Conservation (phyloP, 2,329 filamentous ascomycete species). For the Diplocarpon rosae region DNA sequence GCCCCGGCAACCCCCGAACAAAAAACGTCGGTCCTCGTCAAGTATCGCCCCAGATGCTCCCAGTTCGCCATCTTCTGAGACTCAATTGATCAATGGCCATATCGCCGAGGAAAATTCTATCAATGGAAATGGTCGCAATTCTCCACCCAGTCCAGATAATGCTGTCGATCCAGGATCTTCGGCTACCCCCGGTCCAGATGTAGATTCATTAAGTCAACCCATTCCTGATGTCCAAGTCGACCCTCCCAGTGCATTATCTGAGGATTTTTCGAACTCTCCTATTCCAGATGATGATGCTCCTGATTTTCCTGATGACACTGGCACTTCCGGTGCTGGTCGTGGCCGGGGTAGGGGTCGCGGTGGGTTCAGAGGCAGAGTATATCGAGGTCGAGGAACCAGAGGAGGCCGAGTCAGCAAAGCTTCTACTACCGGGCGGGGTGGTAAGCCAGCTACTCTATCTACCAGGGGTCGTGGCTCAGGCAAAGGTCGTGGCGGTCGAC, state of each 20-base stretch:
- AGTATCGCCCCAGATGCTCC: background rate
- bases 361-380: slow-evolving; percentile 8
- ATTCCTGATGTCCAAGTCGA: slow-evolving; percentile 8
- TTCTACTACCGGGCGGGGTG: slow-evolving; percentile 6
- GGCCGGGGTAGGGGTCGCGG: slow-evolving; percentile 17
- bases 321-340: slow-evolving; percentile 13
- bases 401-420: slow-evolving; percentile 7
- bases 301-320: slow-evolving; percentile 1
- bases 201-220: slow-evolving; percentile 1
- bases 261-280: background rate
- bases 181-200: slow-evolving; percentile 3
- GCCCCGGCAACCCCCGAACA: slow-evolving; percentile 10
- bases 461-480: slow-evolving; percentile 12
- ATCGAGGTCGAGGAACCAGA: slow-evolving; percentile 13
- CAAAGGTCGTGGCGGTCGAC: slow-evolving; percentile 15
- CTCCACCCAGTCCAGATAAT: background rate
- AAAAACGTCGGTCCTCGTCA: slow-evolving; percentile 13
- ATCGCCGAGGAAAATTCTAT: background rate
- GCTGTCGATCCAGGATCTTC: background rate
- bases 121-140: background rate
- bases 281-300: slow-evolving; percentile 1
- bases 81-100: background rate
- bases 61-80: slow-evolving; percentile 2
- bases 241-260: slow-evolving; percentile 8
- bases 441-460: background rate